Evolutionary conservation across 1,284 basidiomycete species (phyloP).

Genomic region (Jaminaea rosea): DNA sequence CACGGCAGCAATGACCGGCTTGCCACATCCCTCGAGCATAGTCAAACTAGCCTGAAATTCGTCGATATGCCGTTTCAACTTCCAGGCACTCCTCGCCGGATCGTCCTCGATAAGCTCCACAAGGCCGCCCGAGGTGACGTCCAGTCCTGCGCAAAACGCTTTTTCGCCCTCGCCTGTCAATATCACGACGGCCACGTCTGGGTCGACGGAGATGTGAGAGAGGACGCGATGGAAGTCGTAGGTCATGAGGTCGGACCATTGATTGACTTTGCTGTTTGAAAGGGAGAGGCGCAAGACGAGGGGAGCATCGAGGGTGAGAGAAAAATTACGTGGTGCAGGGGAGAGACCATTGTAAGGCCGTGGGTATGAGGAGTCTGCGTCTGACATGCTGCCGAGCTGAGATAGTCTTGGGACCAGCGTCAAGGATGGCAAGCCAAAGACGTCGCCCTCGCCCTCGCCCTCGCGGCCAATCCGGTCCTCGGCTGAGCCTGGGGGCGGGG

Average conservation of each 20-base stretch:
- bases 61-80: conserved; percentile 31
- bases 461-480: no score
- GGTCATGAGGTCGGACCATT: conserved; percentile 22
- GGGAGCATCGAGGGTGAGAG: neutral
- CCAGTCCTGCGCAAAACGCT: conserved; percentile 46
- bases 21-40: conserved; percentile 57
- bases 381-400: no score
- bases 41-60: conserved; percentile 44
- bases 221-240: conserved; percentile 38
- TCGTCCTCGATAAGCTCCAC: conserved; percentile 20
- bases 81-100: conserved; percentile 31
- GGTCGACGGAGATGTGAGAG: conserved; percentile 22
- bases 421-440: no score
- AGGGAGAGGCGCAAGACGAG: neutral
- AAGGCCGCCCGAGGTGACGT: conserved; percentile 10
- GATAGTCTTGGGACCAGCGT: no score
- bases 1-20: conserved; percentile 76
- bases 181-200: conserved; percentile 38
- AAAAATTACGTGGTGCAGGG: neutral
- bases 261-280: neutral
- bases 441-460: no score
- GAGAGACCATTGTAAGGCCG: neutral
- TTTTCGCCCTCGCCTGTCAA: conserved; percentile 38
- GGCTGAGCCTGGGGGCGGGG: no score
- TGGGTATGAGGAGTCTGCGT: neutral